Evolutionary conservation across 352 stramenopile species (phyloP), one percentile per base, ranked within the genome.

Genomic region (Globisporangium barbulae): DNA sequence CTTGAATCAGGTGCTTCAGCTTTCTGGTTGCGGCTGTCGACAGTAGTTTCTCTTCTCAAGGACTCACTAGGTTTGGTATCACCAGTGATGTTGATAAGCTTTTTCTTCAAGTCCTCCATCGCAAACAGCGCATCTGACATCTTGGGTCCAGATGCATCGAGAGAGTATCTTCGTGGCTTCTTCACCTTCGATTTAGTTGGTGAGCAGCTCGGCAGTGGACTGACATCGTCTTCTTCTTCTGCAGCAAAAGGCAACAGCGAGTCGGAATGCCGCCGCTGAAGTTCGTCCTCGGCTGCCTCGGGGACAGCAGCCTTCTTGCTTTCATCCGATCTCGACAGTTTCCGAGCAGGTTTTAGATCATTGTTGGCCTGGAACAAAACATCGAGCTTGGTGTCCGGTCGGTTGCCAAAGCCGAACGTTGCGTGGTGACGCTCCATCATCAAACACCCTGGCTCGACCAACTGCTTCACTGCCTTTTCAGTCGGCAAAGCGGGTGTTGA

Each of bases 401-500:
- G 49, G 21, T 35, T 42, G 6, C 10, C 48, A 19, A 47, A 64
- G 30, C 47, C 25, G n/a, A 41, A 45, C 13, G 5, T 56, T 28
- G 37, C 59, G 63, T 62, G 60, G 45, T 74, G 65, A 5, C 64
- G 52, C 44, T 74, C 73, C 47, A 85, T 65, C 59, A 79, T 63
- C 45, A 85, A 47, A 52, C 60, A 64, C 0, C 76, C 74, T 59
- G 70, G 62, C 55, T 80, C 68, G 52, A 80, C 61, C 25, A 89
- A 49, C 59, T 71, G 60, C 49, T 71, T 65, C 49, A 67, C 6
- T 62, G 61, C 48, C 35, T 61, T 63, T 21, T 47, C 55, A 21
- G 64, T 63, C 15, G 55, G 25, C 9, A 83, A 44, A 9, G 70
- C 44, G 3, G 81, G 79, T 5, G 65, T 72, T 15, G 79, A 89